Evolutionary conservation across 1,284 basidiomycete species (phyloP), one percentile per base, ranked within the genome.

Genomic region (Ganoderma sinense): DNA sequence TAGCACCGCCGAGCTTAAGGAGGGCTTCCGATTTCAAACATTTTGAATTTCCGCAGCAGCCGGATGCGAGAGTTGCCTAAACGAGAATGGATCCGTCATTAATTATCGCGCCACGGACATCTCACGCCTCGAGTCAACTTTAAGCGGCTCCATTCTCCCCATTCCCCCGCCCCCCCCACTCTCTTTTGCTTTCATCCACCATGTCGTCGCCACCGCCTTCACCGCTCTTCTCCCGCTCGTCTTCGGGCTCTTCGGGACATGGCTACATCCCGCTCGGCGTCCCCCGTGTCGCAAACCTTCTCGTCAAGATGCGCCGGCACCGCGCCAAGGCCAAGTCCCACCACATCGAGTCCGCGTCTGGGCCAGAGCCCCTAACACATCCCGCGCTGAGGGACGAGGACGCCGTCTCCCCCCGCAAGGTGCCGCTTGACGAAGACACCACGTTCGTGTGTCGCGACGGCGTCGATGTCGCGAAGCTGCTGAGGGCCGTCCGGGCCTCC

Each of bases 401-500:
- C 23, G 77, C 79, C 29, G 80, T 80, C 8, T 81, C 80, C 33
- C 71, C 74, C 29, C 79, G 80, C 66, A 81, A 80, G 66, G 82
- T 87, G 20, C 81, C 83, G 0, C 78, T 91, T 31, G 82, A 81
- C 63, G 84, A 86, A 36, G 80, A 76, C 16, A 89, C 91, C 78
- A 82, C 16, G 63, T 93, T 87, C 74, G 79, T 87, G 8, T 94
- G 92, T 75, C 80, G 80, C 16, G 88, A 87, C 64, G 92, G 85
- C 1, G 92, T 94, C 41, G 90, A 93, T 74, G 82, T 87, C 36
- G 75, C 78, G 26, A 87, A 85, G 69, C 82, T 94, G 13, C 80
- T 94, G 62, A 80, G 88, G 16, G 85, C 84, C 16, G 86, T 87
- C 36, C 85, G 91, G 62, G 79, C 82, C 11, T 79, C 81, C 51